These are phyloP conservation scores for Puccinia triticina DNA, from an alignment of 1,284 basidiomycete species.

Conservation along the genomic window DNA sequence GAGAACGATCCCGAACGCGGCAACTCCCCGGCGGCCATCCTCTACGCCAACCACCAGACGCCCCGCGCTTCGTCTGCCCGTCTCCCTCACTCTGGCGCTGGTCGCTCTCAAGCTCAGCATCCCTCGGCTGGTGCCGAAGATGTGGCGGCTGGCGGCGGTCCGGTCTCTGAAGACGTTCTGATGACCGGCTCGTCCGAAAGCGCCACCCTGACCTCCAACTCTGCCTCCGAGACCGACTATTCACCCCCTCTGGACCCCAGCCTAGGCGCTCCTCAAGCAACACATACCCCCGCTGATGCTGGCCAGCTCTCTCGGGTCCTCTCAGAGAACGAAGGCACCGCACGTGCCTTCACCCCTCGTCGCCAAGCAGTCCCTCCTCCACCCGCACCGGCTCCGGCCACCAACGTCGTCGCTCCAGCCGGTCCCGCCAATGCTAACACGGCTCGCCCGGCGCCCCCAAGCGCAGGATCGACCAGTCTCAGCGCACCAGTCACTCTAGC, in stretches of 20 bases:
- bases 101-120: neutral
- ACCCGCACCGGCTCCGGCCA: neutral
- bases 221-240: conserved; percentile 13
- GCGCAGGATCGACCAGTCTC: conserved; percentile 55
- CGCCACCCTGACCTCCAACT: neutral
- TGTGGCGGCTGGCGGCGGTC: neutral
- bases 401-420: conserved; percentile 26
- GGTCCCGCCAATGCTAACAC: neutral
- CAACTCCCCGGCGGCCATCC: conserved; percentile 7
- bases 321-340: conserved; percentile 19
- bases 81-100: conserved; percentile 23
- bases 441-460: conserved; percentile 54
- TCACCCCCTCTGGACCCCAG: conserved; percentile 4
- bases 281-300: neutral
- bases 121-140: neutral
- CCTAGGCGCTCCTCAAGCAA: neutral
- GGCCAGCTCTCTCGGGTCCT: conserved; percentile 19
- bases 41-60: conserved; percentile 33
- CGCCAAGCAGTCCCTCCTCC: neutral
- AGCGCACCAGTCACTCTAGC: conserved; percentile 34
- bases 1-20: conserved; percentile 4
- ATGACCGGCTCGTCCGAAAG: conserved; percentile 2
- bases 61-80: conserved; percentile 51
- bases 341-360: neutral
- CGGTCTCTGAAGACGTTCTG: neutral